Conservation (phyloP, 2,329 filamentous ascomycete species). For the Xylariaceae sp. region DNA sequence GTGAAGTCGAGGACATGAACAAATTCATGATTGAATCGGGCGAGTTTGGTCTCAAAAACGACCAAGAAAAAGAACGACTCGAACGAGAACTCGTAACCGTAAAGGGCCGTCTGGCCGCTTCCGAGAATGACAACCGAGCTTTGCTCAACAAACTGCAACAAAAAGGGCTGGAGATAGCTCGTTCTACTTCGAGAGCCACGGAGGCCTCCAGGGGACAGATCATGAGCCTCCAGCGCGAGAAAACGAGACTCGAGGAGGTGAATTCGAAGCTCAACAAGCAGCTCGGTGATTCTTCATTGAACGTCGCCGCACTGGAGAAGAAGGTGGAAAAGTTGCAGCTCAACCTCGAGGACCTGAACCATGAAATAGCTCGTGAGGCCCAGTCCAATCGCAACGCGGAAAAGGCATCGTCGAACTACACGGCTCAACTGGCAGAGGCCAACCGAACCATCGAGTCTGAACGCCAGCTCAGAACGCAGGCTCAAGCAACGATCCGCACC, state of each 20-base stretch:
- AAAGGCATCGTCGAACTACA: constrained; percentile 74
- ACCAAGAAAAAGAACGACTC: constrained; percentile 88
- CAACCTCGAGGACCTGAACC: constrained; percentile 83
- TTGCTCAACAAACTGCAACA: constrained; percentile 97
- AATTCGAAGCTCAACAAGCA: constrained; percentile 76
- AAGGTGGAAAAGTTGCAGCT: constrained; percentile 89
- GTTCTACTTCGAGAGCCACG: constrained; percentile 78
- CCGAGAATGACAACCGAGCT: constrained; percentile 91
- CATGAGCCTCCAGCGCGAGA: constrained; percentile 72
- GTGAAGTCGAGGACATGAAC: constrained; percentile 78
- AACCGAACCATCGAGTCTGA: constrained; percentile 90
- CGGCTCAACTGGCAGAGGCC: constrained; percentile 78
- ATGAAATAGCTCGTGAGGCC: constrained; percentile 84
- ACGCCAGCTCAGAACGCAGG: constrained; percentile 75
- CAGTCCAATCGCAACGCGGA: constrained; percentile 87
- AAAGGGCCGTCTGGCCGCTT: constrained; percentile 82
- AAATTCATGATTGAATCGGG: constrained; percentile 85
- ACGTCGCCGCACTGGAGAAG: constrained; percentile 81
- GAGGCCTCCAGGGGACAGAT: constrained; percentile 78
- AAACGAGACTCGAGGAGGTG: constrained; percentile 75
- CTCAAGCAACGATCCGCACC: constrained; percentile 77
- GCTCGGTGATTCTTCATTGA: constrained; percentile 77
- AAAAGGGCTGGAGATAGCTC: constrained; percentile 92
- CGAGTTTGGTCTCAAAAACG: constrained; percentile 81
- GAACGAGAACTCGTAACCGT: constrained; percentile 88